Base-by-base conservation (phyloP, 371 early-diverging fungal species). In the Apophysomyces variabilis region DNA sequence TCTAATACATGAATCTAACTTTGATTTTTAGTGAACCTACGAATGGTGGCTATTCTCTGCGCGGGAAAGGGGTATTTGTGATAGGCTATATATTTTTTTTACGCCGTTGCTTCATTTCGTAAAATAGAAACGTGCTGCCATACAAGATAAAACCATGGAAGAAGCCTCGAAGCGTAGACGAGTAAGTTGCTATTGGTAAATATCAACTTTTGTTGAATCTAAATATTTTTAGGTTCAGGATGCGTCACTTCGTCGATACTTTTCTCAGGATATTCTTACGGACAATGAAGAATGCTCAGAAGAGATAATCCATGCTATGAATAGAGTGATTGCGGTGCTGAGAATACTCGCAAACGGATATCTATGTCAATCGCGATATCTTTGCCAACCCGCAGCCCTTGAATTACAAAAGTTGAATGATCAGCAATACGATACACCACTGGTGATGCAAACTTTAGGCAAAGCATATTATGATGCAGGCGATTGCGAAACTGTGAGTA, bases 401-500 rank as follows among this genome's bases (percentile, higher is more conserved):
- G 72, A 66, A 18, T 43, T 82, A 4, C 77, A 79, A 58, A 61
- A 74, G 54, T 37, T 82, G 58, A 77, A 82, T 43, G 71, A 77
- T 61, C 58, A 58, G 11, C 82, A 82, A 58, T 82, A 82, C n/a
- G 72, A 76, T 18, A 73, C 82, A 5, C 62, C 82, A 1, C 68
- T 74, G 35, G 74, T 82, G 0, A 60, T 79, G 3, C 68, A 66
- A 11, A 65, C 75, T 11, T 32, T 82, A 3, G 82, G 82, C 6
- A 77, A 72, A 57, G 74, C 77, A 0, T 79, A 77, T 47, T 77
- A 82, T 47, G 72, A 82, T 59, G 62, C 70, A 3, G 68, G 72
- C n/a, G 76, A 82, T 50, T 74, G 74, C 57, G 46, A 68, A 46
- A 68, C 61, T 38, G 78, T 68, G 66, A 64, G 61, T 43, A 14